Base-by-base conservation (phyloP, 1,284 basidiomycete species). In the Coniferiporia weirii region DNA sequence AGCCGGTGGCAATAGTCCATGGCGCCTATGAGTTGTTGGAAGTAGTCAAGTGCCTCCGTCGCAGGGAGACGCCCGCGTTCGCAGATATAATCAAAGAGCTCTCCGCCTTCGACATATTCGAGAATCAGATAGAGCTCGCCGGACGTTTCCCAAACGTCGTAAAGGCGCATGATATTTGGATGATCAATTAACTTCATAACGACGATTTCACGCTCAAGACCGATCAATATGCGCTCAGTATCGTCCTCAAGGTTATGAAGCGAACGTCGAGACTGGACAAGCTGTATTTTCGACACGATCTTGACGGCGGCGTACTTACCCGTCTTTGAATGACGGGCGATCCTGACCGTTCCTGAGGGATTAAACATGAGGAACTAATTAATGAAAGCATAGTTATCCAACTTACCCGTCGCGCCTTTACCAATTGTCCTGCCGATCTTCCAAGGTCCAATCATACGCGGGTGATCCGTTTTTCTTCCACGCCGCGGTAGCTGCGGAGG, bases 111-210 rank as follows among this genome's bases (percentile, higher is more conserved):
- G 63, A 98, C 89, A 71, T 98, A 99, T 75, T 99, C 96, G 71
- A 99, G 89, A 68, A 99, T 89, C 61, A 99, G 87, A 72, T 84
- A 96, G 66, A 98, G 83, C 64, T 95, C 89, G 54, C 85, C 85
- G 3, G 88, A 90, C 0, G 94, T 97, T 76, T 99, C 95, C 90
- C 94, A 98, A 61, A 99, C 96, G 70, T 99, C 96, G 76, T 95
- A 96, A 10, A 85, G 71, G 51, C 76, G 78, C 56, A 75, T 67
- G 17, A 66, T 64, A 65, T 84, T 84, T 9, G 83, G 83, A 65
- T 86, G 84, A 66, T 84, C 82, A 65, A 86, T 83, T 56, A 86
- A 74, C 69, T 85, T 85, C 83, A 99, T 98, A 72, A 99, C 92
- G 66, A 98, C 94, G 62, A 99, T 98, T 74, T 99, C 97, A 64